Evolutionary conservation across 768 basidiomycete genomes (phyloP), one percentile per base, ranked within the genome.

Genomic region (Pleurotus tuber-regium): DNA sequence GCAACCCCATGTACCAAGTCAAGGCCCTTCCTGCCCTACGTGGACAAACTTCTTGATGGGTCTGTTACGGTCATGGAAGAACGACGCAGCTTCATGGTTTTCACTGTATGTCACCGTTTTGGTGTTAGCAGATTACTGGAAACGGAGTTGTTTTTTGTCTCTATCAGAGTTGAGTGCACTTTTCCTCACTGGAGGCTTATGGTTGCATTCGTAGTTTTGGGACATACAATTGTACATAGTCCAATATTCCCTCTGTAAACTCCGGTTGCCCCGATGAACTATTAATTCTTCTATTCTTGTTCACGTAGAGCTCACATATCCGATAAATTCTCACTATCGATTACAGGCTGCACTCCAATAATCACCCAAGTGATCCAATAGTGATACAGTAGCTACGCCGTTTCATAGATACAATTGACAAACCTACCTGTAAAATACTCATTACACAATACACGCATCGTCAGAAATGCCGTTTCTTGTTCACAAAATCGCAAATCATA

Each of bases 31-130:
- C 31, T 48, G 46, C 46, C 46, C 46, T 48, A 10, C 24, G 12
- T 14, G 46, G 46, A 26, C n/a, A 5, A 16, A 11, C n/a, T 48
- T 21, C 46, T 48, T 19, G 46, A 48, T 29, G 46, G 46, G 46
- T 18, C 46, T 48, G 46, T 48, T 48, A 48, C 46, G 46, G 46
- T 48, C 46, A 48, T 48, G 46, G 46, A 48, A 48, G 31, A 48
- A 30, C 4, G 35, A 48, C 18, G 23, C 46, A 48, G 46, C 30
- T 35, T 35, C 18, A 19, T 48, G 9, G 19, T 30, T 31, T 48
- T 23, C 31, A 29, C 46, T 48, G 46, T 21, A 10, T 24, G 46
- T 18, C 25, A 35, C 21, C 46, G 46, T 48, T 48, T 48, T 48
- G 46, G 31, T 48, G 31, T 31, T 21, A 30, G 46, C 31, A 48